Conservation (phyloP, 441 rosid species). For the Breynia disticha region DNA sequence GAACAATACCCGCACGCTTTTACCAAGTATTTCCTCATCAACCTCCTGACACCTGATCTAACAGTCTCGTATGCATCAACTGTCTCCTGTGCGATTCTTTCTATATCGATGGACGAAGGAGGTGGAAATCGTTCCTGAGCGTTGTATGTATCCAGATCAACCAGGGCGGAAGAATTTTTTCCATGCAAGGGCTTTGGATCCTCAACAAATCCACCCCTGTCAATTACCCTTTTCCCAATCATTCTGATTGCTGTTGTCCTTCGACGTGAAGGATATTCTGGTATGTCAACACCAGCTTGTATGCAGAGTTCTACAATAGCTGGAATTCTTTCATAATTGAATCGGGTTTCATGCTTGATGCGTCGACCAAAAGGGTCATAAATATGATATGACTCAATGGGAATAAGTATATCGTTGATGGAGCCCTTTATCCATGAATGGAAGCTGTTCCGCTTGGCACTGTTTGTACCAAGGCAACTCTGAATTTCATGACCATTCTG, state of each 20-base stretch:
- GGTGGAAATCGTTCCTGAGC: constrained; percentile 41
- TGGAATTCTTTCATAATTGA: constrained; percentile 69
- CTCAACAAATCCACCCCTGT: constrained; percentile 55
- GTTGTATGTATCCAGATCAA: constrained; percentile 68
- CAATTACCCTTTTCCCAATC: constrained; percentile 66
- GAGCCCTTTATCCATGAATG: constrained; percentile 75
- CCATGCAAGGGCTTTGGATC: constrained; percentile 57
- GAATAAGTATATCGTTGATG: constrained; percentile 53
- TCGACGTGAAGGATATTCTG: constrained; percentile 75
- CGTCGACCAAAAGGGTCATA: constrained; percentile 54
- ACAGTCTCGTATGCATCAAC: constrained; percentile 59
- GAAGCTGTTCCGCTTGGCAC: constrained; percentile 40
- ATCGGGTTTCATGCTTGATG: constrained; percentile 61
- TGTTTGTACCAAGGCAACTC: constrained; percentile 51
- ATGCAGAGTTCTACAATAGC: constrained; percentile 78
- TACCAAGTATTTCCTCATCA: constrained; percentile 67
- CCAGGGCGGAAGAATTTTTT: constrained; percentile 35
- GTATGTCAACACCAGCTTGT: constrained; percentile 76
- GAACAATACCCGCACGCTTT: constrained; percentile 88
- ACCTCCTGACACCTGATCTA: constrained; percentile 47
- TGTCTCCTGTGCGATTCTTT: constrained; percentile 68
- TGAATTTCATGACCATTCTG: constrained; percentile 65
- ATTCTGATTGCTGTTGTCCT: constrained; percentile 65
- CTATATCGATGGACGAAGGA: constrained; percentile 41
- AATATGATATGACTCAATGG: constrained; percentile 64